Percentiles rank a stretch among this genome's conserved stretches.
Conservation (phyloP, 306 rosid species). For the Quercus agrifolia region DNA sequence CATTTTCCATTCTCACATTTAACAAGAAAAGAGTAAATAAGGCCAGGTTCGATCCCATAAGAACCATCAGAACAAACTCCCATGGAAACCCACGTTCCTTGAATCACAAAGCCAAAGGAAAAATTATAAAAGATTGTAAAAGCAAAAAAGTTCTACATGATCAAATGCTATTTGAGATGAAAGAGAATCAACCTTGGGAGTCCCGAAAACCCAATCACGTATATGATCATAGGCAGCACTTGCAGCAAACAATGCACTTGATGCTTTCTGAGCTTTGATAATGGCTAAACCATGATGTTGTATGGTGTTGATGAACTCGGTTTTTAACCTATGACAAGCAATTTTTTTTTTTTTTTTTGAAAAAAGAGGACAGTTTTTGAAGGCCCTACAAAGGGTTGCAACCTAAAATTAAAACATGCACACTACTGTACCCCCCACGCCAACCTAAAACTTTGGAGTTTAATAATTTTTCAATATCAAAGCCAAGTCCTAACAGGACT, state of each 20-base stretch:
- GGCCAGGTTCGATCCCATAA: conserved; percentile 66
- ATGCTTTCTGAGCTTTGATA: no score
- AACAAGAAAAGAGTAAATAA: conserved; percentile 89
- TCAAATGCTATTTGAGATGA: no score
- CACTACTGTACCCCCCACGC: no score
- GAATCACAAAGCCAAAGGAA: conserved; percentile 2
- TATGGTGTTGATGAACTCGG: conserved; percentile 15
- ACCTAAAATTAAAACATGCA: no score
- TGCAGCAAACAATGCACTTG: no score
- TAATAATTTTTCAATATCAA: no score
- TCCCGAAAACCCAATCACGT: no score
- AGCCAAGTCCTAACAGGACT: not conserved
- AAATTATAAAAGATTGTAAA: not conserved
- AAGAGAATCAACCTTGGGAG: no score
- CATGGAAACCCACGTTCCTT: conserved; percentile 91
- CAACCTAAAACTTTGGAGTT: no score
- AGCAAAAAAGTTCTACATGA: not conserved
- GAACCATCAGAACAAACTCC: conserved; percentile 94
- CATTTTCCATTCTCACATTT: conserved; percentile 88
- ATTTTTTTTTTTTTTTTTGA: not conserved
- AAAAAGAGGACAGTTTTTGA: not conserved
- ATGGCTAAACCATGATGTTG: no score
- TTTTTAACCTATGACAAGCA: conserved; percentile 51
- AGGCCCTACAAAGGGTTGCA: not conserved
- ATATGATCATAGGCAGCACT: no score